phyloP scores from a whole-genome alignment of 1,139 yeast species.

The Candida tunisiensis region DNA sequence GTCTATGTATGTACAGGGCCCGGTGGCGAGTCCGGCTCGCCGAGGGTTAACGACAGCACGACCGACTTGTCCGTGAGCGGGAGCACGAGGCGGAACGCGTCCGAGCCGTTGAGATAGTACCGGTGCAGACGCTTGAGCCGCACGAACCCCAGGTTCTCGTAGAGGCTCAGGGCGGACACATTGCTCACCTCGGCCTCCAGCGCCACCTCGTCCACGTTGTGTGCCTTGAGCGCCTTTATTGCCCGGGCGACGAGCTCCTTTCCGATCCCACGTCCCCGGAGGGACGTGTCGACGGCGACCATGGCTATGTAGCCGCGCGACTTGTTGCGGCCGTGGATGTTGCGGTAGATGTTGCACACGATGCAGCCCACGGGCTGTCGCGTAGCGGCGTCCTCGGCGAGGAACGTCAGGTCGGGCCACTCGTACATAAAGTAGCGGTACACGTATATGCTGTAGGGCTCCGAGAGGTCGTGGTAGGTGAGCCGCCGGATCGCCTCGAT shows the following conservation, averaged over 20 bases:
- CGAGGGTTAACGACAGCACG: neutral
- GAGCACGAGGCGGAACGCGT: constrained; percentile 68
- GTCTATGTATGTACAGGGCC: no score
- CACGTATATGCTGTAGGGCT: constrained; percentile 59
- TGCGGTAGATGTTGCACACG: constrained; percentile 53
- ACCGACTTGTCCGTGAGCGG: constrained; percentile 34
- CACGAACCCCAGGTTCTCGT: constrained; percentile 78
- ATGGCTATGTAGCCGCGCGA: constrained; percentile 87
- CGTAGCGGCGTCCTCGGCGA: constrained; percentile 27
- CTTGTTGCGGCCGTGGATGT: no score
- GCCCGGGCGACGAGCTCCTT: constrained; percentile 46
- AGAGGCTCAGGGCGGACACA: constrained; percentile 54
- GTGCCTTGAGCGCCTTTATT: constrained; percentile 45
- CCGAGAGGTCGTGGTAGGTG: constrained; percentile 46
- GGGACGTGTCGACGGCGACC: constrained; percentile 65
- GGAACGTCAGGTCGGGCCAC: constrained; percentile 47
- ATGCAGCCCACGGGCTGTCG: constrained; percentile 51
- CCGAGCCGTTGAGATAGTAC: constrained; percentile 82
- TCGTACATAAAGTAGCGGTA: constrained; percentile 51
- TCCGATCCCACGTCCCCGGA: constrained; percentile 73
- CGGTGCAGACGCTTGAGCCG: constrained; percentile 67
- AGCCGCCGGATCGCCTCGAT: constrained; percentile 23
- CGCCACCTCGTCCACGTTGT: constrained; percentile 69
- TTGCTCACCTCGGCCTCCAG: constrained; percentile 86
- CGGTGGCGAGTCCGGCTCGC: no score